Evolutionary conservation across 2,329 filamentous ascomycete genomes (phyloP), one percentile per base, ranked within the genome.

Genomic region (Aspergillus tanneri): DNA sequence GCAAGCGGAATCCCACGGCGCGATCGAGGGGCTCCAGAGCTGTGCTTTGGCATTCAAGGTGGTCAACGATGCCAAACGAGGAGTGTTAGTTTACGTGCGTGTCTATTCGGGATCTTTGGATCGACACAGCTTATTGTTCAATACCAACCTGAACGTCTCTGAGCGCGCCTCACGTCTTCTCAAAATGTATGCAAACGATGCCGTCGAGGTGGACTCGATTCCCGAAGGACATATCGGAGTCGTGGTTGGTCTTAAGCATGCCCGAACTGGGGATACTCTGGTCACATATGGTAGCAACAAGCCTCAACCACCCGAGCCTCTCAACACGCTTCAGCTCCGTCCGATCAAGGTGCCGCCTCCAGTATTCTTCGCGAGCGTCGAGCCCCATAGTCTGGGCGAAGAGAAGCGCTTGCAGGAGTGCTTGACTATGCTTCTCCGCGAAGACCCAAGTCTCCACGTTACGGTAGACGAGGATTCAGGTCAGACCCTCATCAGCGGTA

Each of bases 311-410:
- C 83, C 87, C 14, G 79, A 84, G 12, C 79, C 83, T 1, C 73
- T 96, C 40, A 83, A 85, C 41, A 84, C 80, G 12, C 74, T 97
- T 12, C 90, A 96, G 63, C 81, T 99, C 27, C 83, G 90, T 12
- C 90, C 93, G 0, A 93, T 95, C 22, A 82, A 88, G 50, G 88
- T 96, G 0, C 92, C 93, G 0, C 90, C 93, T 0, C 90, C 93
- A 0, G 93, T 99, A 0, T 96, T 96, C 63, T 99, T 97, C 68
- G 86, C 95, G n/a, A 89, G 91, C 51, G 85, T 97, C 22, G 92
- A 97, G 55, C 89, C 84, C 14, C 73, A 90, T 57, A 86, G 88
- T 59, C 74, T 88, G 24, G 80, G 86, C 24, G 90, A 91, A 56
- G 87, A 90, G 59, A 91, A 90, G 59, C 81, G 86, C 49, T 81